These are phyloP conservation scores for Solanum pinnatisectum DNA, from an alignment of 257 asterid species.

Conservation along the genomic window DNA sequence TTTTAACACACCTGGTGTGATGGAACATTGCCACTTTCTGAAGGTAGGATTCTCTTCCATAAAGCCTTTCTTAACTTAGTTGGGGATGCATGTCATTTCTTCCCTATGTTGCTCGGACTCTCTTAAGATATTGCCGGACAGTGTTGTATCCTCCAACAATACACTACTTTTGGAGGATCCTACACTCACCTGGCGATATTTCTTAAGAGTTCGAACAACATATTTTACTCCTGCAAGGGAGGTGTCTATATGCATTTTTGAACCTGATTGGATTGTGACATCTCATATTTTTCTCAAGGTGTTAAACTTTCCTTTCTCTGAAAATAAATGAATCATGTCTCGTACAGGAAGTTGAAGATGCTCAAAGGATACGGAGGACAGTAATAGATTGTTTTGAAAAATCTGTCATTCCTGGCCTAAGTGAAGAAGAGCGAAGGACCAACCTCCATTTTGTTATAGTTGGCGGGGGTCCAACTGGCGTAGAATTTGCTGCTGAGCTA, in stretches of 20 bases:
- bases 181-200: not conserved
- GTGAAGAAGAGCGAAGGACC: constrained; percentile 71
- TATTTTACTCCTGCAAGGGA: not conserved
- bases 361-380: constrained; percentile 82
- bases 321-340: not conserved
- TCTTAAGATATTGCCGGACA: not conserved
- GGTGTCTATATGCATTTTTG: not conserved
- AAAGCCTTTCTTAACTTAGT: not conserved
- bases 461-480: constrained; percentile 97
- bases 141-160: not conserved
- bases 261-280: not conserved
- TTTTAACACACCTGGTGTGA: constrained; percentile 93
- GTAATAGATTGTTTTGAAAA: constrained; percentile 80
- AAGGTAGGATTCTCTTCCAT: constrained; percentile 39
- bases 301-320: not conserved
- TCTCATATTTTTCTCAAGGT: not conserved
- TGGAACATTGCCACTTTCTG: constrained; percentile 80
- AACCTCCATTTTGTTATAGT: constrained; percentile 90
- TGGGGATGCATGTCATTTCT: too few species aligned
- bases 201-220: not conserved
- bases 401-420: constrained; percentile 66
- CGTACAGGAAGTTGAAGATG: constrained; percentile 89
- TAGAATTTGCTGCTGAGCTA: constrained; percentile 79
- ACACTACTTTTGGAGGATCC: not conserved
- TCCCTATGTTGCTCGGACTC: too few species aligned